phyloP scores from a whole-genome alignment of 345 rosid species.

The Salix suchowensis region DNA sequence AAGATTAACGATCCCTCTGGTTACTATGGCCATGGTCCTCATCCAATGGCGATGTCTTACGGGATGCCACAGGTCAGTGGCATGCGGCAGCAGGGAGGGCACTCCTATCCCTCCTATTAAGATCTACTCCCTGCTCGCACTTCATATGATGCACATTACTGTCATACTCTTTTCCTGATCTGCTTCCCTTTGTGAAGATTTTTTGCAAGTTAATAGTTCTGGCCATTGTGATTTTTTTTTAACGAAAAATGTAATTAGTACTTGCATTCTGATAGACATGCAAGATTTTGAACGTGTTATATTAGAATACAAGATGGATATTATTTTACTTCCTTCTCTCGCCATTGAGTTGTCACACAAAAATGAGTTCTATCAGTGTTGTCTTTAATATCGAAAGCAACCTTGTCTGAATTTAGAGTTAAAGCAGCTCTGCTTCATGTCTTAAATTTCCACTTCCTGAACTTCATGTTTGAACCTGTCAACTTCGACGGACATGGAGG shows the following conservation, averaged over 20 bases:
- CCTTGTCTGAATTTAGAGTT: not conserved
- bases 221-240: not conserved
- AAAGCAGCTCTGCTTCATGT: not conserved
- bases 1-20: conserved; percentile 13
- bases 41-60: conserved; percentile 11
- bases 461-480: not conserved
- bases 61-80: conserved; percentile 23
- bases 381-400: not conserved
- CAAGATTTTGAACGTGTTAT: not conserved
- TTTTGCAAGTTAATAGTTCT: not conserved
- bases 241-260: not conserved
- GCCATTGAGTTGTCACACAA: not conserved
- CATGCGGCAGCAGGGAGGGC: conserved; percentile 18
- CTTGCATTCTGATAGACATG: not conserved
- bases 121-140: not conserved
- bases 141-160: not conserved
- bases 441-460: not conserved
- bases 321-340: not conserved
- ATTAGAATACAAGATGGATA: not conserved
- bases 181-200: not conserved
- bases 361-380: not conserved
- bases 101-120: conserved; percentile 9
- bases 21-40: not conserved
- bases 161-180: not conserved
- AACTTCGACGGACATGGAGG: not conserved